A percentile compares a stretch with the other conserved stretches of the same genome.
Evolutionary conservation across 164 flowering plant species (phyloP).

Genomic region (Kalanchoe fedtschenkoi): DNA sequence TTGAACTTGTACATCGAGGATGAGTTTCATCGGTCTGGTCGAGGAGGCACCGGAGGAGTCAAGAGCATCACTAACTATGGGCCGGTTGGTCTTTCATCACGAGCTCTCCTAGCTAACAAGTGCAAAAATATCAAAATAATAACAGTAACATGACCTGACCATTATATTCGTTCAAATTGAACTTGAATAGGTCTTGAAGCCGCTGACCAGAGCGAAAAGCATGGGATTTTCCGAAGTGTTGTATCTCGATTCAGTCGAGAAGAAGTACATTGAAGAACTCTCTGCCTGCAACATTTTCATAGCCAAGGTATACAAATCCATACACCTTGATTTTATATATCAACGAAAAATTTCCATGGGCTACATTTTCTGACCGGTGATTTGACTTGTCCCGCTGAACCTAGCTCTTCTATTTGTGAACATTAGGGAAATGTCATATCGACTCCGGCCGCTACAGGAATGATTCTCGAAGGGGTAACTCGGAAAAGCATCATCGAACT

Average conservation of each 20-base stretch:
- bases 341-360: no score
- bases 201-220: constrained; percentile 34
- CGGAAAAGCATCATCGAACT: constrained; percentile 71
- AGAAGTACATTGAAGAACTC: constrained; percentile 50
- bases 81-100: constrained; percentile 31
- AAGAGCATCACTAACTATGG: constrained; percentile 69
- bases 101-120: not conserved
- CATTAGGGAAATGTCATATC: constrained; percentile 49
- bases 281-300: constrained; percentile 59
- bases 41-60: constrained; percentile 78
- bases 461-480: constrained; percentile 72
- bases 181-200: constrained; percentile 35
- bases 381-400: not conserved
- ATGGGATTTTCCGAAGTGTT: constrained; percentile 62
- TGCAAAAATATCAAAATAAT: not conserved
- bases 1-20: constrained; percentile 61
- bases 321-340: no score
- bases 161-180: not conserved
- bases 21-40: constrained; percentile 56
- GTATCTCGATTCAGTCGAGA: constrained; percentile 45
- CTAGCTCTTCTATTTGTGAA: not conserved
- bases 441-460: constrained; percentile 71
- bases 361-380: not conserved
- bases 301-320: constrained; percentile 39
- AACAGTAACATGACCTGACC: no score